phyloP scores from a whole-genome alignment of 2,329 filamentous ascomycete genomes.

The Cladosporium sp. region DNA sequence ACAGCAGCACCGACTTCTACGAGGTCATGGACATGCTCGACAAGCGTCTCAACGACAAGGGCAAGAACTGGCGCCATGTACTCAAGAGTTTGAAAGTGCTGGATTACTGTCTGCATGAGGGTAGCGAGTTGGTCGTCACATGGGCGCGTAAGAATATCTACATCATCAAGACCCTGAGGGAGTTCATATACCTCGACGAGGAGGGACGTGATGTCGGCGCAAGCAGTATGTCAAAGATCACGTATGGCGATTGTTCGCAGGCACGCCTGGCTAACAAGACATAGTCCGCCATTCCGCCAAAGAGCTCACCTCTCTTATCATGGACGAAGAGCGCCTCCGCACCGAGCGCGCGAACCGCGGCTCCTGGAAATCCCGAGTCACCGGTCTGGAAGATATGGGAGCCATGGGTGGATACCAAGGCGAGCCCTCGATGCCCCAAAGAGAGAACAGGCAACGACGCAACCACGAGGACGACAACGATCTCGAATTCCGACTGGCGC shows the following conservation, averaged over 20 bases:
- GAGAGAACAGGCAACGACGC: slow-evolving; percentile 27
- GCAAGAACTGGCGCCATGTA: slow-evolving; percentile 99
- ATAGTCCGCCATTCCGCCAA: slow-evolving; percentile 92
- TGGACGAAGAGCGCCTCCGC: slow-evolving; percentile 89
- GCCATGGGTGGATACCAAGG: slow-evolving; percentile 39
- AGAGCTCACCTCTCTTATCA: slow-evolving; percentile 84
- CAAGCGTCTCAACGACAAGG: slow-evolving; percentile 97
- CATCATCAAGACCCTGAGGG: slow-evolving; percentile 95
- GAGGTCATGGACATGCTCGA: slow-evolving; percentile 99
- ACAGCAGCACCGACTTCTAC: slow-evolving; percentile 96
- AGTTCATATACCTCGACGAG: slow-evolving; percentile 95
- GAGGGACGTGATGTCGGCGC: slow-evolving; percentile 93
- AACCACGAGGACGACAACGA: slow-evolving; percentile 69
- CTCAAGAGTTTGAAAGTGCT: slow-evolving; percentile 95
- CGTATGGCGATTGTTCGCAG: too few relatives aligned
- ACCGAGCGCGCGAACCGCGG: slow-evolving; percentile 87
- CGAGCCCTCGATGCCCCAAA: slow-evolving; percentile 35
- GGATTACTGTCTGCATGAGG: slow-evolving; percentile 96
- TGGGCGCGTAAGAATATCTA: slow-evolving; percentile 98
- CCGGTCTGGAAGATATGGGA: slow-evolving; percentile 79
- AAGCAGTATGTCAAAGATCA: slow-evolving; percentile 64
- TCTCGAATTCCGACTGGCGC: slow-evolving; percentile 80
- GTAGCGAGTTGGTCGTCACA: slow-evolving; percentile 91
- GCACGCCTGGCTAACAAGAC: slow-evolving; percentile 27
- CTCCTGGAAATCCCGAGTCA: slow-evolving; percentile 94